Percentiles rank a stretch among this genome's conserved stretches.
Conservation (phyloP, 495 filamentous ascomycete genomes). For the Pseudoneurospora amorphoporcata region DNA sequence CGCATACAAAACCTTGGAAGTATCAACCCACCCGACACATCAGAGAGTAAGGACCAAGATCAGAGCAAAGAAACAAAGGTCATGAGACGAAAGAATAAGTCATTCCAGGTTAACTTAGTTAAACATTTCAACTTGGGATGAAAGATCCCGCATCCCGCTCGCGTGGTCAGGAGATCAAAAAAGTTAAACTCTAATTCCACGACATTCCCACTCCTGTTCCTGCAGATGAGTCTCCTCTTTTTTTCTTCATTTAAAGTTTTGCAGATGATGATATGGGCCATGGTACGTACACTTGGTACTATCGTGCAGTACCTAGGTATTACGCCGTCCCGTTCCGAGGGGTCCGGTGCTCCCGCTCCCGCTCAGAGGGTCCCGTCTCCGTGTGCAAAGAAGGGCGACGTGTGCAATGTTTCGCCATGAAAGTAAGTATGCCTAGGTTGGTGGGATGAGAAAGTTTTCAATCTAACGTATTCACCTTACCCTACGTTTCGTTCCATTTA, state of each 20-base stretch:
- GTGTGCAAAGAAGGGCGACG: not conserved
- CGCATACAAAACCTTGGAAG: not conserved
- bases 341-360: not conserved
- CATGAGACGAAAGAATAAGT: not conserved
- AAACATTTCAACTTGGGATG: not conserved
- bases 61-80: not conserved
- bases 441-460: not conserved
- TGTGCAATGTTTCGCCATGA: not conserved
- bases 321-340: not conserved
- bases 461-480: not conserved
- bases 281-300: not conserved
- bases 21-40: not conserved
- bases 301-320: not conserved
- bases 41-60: not conserved
- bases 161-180: not conserved
- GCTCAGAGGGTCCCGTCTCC: not conserved
- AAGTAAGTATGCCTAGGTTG: not conserved
- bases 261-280: not conserved
- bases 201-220: not conserved
- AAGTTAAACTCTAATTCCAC: not conserved
- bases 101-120: too few species aligned
- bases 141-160: not conserved
- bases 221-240: not conserved
- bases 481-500: not conserved
- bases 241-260: not conserved